Base-by-base conservation (phyloP, 2,329 filamentous ascomycete genomes). In the Fusarium citri region DNA sequence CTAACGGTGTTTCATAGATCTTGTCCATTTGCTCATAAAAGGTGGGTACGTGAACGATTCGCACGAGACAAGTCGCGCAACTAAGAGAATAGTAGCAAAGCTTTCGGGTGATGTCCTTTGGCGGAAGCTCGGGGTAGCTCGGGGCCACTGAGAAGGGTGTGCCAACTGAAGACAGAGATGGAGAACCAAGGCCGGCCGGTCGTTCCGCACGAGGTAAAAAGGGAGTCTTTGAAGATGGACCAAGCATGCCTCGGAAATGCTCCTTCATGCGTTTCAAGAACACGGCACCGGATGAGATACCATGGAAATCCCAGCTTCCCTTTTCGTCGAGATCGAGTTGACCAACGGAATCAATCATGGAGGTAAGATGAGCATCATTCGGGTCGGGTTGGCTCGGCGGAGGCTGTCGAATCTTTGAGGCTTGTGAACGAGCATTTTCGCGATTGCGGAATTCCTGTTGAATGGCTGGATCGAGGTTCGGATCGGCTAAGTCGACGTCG, bases 291-390 rank as follows among this genome's bases (percentile, higher is more conserved):
- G 96, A 98, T 0, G 95, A 98, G 69, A 93, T 92, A 49, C 96
- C 96, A 76, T 97, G 94, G 75, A 97, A 99, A 79, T 98, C 94
- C 90, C 94, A 97, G 73, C 96, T 90, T 43, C 95, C 95, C 74
- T 91, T 89, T 72, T 98, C 95, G 74, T 97, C 94, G 34, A 98
- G 86, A 75, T 98, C 95, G 20, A 99, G 86, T 77, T 94, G 92
- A 37, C 95, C 96, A 5, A 95, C 94, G 43, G 93, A 93, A 77
- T 95, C 92, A 61, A 98, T 94, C 95, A 99, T 98, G 28, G 94
- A 97, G 76, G 95, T 91, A 26, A 99, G 84, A 69, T 95, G 88
- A 14, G 88, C 89, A 71, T 95, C 93, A 46, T 90, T 86, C 30
- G 86, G 86, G 47, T 83, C 80, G 28, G 69, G 75, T 55, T 69